Percentiles rank a stretch among this genome's conserved stretches.
Conservation (phyloP, 2,329 filamentous ascomycete genomes). For the Trichoderma endophyticum region DNA sequence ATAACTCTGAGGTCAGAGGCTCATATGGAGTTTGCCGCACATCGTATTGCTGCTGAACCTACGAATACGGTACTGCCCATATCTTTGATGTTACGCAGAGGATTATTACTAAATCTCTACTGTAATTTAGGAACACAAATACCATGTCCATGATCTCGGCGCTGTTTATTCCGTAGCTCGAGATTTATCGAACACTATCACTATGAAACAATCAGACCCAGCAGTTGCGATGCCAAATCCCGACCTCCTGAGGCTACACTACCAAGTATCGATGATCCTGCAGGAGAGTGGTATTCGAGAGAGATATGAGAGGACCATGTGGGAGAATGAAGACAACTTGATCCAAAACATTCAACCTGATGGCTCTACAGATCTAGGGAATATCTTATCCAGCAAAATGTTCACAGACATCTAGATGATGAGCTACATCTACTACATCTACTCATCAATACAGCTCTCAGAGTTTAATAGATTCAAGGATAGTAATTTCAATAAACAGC, state of each 20-base stretch:
- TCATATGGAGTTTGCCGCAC: neutral
- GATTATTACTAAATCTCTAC: neutral
- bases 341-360: neutral
- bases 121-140: neutral
- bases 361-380: neutral
- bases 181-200: neutral
- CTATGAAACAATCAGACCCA: neutral
- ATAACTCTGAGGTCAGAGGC: neutral
- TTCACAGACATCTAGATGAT: neutral
- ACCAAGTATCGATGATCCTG: neutral
- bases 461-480: neutral
- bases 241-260: neutral
- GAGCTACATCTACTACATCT: neutral
- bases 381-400: neutral
- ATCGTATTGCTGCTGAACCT: neutral
- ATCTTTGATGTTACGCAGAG: neutral
- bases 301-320: neutral
- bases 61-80: neutral
- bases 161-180: neutral
- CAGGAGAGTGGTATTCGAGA: neutral
- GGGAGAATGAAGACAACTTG: neutral
- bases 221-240: neutral
- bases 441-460: neutral
- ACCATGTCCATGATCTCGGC: neutral
- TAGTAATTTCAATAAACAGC: neutral